phyloP scores from a whole-genome alignment of 2,329 filamentous ascomycete genomes.

The Colletotrichum navitas region DNA sequence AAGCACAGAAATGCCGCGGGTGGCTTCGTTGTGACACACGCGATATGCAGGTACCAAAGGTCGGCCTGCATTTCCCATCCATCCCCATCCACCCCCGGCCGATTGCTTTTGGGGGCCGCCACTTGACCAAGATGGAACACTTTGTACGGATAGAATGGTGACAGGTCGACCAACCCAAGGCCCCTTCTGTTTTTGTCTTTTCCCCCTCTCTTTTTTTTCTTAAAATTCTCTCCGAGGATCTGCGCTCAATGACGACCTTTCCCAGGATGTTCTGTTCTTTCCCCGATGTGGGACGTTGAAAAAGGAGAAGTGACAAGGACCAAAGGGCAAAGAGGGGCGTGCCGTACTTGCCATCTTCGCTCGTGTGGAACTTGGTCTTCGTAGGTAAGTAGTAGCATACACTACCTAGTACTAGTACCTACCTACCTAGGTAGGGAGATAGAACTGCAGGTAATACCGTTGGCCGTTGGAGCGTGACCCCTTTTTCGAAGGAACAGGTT shows the following conservation, averaged over 20 bases:
- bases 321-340: slow-evolving; percentile 1
- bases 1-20: slow-evolving; percentile 29
- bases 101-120: background rate
- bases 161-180: no score
- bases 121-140: background rate
- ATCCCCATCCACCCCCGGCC: no score
- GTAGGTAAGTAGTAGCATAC: no score
- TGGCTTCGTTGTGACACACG: slow-evolving; percentile 36
- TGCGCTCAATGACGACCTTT: slow-evolving; percentile 26
- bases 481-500: slow-evolving; percentile 11
- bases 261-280: background rate
- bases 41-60: slow-evolving; percentile 38
- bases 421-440: background rate
- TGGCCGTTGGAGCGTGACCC: slow-evolving; percentile 10
- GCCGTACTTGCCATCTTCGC: background rate
- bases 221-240: slow-evolving; percentile 19
- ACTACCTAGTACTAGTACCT: no score
- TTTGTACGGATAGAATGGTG: no score
- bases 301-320: slow-evolving; percentile 4
- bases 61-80: background rate
- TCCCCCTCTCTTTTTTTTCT: slow-evolving; percentile 3
- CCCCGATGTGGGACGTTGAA: slow-evolving; percentile 8
- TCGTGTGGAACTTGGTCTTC: background rate
- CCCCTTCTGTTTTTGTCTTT: no score
- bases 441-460: background rate